phyloP scores from a whole-genome alignment of 495 filamentous ascomycete species.

The Penicillium verhagenii region DNA sequence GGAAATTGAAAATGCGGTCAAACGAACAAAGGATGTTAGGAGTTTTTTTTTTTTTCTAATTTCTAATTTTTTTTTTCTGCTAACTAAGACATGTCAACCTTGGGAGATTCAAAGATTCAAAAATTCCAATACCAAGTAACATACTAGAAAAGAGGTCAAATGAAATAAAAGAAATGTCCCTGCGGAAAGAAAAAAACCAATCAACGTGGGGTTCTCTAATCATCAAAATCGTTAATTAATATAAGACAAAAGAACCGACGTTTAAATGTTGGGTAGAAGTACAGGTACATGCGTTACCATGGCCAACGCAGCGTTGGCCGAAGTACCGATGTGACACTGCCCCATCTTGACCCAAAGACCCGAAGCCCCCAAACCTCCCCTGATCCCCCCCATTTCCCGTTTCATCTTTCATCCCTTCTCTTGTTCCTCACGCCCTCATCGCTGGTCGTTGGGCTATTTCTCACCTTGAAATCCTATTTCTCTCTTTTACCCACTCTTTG shows the following conservation, averaged over 20 bases:
- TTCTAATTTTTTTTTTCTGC: too few species aligned
- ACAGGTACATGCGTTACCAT: constrained; percentile 1
- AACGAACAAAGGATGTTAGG: not conserved
- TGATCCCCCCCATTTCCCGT: constrained; percentile 1
- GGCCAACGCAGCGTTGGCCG: not conserved
- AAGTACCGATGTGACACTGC: constrained; percentile 4
- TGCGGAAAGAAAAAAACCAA: not conserved
- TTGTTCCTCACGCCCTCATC: constrained; percentile 9
- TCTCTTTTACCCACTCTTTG: constrained; percentile 8
- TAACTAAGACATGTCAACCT: not conserved
- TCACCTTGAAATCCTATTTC: constrained; percentile 10
- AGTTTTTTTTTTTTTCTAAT: too few species aligned
- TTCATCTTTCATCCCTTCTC: constrained; percentile 6
- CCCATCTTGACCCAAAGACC: constrained; percentile 4
- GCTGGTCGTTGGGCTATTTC: constrained; percentile 40
- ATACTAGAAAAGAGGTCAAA: too few species aligned
- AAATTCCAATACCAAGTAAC: too few species aligned
- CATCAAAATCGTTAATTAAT: too few species aligned
- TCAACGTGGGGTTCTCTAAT: too few species aligned
- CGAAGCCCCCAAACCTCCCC: constrained; percentile 5
- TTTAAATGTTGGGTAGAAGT: not conserved
- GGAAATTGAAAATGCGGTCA: not conserved
- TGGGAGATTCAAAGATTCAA: too few species aligned
- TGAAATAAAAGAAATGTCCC: not conserved
- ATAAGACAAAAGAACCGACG: not conserved